phyloP scores from a whole-genome alignment of 805 yeast genomes.

The Dipodascus geniculatus region DNA sequence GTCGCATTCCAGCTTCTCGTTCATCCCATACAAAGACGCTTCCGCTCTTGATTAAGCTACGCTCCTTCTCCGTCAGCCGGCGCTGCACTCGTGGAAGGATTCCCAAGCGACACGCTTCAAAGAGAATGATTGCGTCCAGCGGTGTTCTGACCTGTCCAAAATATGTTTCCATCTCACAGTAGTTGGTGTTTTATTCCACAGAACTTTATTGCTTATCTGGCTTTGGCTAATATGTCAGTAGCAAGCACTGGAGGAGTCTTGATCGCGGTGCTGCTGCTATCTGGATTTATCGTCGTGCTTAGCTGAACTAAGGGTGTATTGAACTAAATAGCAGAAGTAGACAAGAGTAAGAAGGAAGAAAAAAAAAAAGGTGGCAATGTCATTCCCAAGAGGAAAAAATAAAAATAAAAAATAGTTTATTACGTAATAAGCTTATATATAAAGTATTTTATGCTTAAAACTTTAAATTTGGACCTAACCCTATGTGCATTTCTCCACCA shows the following conservation, averaged over 20 bases:
- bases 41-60: constrained; percentile 43
- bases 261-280: too few species aligned
- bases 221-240: background rate
- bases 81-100: constrained; percentile 47
- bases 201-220: background rate
- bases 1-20: constrained; percentile 52
- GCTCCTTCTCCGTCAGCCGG: constrained; percentile 45
- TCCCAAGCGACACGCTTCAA: constrained; percentile 53
- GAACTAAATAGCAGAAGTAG: too few species aligned
- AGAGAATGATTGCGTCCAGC: constrained; percentile 48
- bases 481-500: background rate
- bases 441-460: constrained; percentile 1
- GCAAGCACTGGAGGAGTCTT: too few species aligned
- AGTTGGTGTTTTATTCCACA: too few species aligned
- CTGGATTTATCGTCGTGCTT: too few species aligned
- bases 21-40: constrained; percentile 66
- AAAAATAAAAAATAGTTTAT: background rate
- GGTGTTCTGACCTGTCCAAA: constrained; percentile 46
- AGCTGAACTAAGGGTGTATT: too few species aligned
- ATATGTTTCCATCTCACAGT: constrained; percentile 42
- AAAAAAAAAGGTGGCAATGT: background rate
- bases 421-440: background rate
- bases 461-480: background rate
- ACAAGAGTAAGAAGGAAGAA: background rate
- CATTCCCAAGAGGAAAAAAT: background rate